Conservation (phyloP, 176 grass and related monocot species). For the Oryza nivara region DNA sequence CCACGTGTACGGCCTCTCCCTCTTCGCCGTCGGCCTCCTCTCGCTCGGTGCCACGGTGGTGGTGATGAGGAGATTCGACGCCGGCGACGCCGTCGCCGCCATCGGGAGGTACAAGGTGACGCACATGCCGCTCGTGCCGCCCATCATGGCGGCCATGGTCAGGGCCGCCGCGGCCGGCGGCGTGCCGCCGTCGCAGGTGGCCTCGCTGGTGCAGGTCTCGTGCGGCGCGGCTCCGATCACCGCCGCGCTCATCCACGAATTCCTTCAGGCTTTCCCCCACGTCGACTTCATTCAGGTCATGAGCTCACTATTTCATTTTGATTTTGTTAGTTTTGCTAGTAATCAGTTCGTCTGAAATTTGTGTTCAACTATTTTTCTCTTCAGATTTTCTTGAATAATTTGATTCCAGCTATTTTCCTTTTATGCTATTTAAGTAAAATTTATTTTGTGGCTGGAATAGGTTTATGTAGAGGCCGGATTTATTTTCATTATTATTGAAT, state of each 20-base stretch:
- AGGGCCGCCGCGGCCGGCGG: conserved; percentile 15
- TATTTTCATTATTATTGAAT: too few species aligned
- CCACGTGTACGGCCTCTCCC: conserved; percentile 85
- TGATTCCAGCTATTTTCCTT: too few species aligned
- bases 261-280: conserved; percentile 61
- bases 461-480: too few species aligned
- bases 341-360: neutral
- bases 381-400: too few species aligned
- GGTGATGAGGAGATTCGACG: conserved; percentile 73
- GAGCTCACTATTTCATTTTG: neutral
- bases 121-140: conserved; percentile 72
- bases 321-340: neutral
- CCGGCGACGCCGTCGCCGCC: conserved; percentile 42
- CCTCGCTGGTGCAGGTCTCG: conserved; percentile 65
- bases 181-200: conserved; percentile 9
- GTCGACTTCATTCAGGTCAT: conserved; percentile 87
- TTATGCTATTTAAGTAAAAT: too few species aligned
- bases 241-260: conserved; percentile 51
- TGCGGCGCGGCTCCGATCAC: conserved; percentile 65
- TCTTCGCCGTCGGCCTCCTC: conserved; percentile 80
- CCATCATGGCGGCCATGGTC: conserved; percentile 60
- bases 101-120: conserved; percentile 61
- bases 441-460: too few species aligned
- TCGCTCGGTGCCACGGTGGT: conserved; percentile 76
- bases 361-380: too few species aligned